Evolutionary conservation across 129 eudicot genomes (phyloP).

Genomic region (Kitagawia praeruptora): DNA sequence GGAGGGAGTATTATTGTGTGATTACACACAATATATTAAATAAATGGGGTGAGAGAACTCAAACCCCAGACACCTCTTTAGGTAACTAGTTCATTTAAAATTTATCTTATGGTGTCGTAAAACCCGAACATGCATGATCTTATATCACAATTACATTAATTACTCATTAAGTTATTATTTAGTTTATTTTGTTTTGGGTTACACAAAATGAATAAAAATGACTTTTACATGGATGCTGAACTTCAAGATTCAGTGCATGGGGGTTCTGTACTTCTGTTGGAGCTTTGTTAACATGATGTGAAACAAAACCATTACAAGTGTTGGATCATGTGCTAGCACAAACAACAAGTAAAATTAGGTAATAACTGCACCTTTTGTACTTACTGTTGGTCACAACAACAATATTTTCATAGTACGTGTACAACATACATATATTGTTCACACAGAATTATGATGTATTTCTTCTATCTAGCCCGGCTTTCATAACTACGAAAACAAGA

Average conservation of each 20-base stretch:
- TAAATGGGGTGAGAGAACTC: too few species aligned
- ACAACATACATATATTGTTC: neutral
- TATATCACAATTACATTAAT: too few species aligned
- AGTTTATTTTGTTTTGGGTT: neutral
- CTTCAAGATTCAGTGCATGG: neutral
- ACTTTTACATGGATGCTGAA: neutral
- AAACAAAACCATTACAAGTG: neutral
- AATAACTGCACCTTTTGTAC: neutral
- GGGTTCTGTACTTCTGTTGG: neutral
- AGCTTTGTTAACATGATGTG: neutral
- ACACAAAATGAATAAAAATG: neutral
- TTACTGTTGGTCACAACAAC: neutral
- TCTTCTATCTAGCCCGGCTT: neutral
- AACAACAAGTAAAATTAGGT: neutral
- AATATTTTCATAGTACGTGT: neutral
- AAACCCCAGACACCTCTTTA: too few species aligned
- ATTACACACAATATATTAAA: too few species aligned
- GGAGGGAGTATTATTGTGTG: too few species aligned
- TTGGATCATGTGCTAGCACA: conserved; percentile 10
- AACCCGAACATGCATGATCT: too few species aligned
- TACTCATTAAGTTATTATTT: too few species aligned
- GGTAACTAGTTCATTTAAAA: too few species aligned
- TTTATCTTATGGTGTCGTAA: too few species aligned
- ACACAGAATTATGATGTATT: neutral
- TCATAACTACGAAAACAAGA: neutral